Evolutionary conservation across 805 yeast genomes (phyloP).

Genomic region (Saccharomycopsis amapae): DNA sequence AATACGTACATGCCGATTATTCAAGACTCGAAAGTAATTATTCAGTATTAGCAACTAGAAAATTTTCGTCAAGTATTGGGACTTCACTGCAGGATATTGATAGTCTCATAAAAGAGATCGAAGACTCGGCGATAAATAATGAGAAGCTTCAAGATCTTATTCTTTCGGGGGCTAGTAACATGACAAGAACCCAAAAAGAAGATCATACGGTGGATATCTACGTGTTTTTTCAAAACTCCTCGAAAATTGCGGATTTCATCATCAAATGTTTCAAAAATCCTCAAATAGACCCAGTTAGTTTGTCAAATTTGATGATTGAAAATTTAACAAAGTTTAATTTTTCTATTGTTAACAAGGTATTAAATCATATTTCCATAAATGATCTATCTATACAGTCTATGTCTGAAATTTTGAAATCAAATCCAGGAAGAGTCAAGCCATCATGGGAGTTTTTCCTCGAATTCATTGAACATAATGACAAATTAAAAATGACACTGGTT

Average conservation of each 20-base stretch:
- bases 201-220: background rate
- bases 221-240: background rate
- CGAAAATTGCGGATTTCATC: background rate
- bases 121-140: too few species aligned
- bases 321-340: background rate
- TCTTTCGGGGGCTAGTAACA: too few species aligned
- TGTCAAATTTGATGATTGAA: background rate
- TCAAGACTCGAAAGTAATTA: too few species aligned
- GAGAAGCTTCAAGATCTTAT: too few species aligned
- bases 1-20: too few species aligned
- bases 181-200: too few species aligned
- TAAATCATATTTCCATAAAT: background rate
- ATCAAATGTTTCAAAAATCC: background rate
- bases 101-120: too few species aligned
- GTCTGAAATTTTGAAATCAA: constrained; percentile 27
- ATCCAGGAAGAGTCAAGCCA: constrained; percentile 32
- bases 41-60: too few species aligned
- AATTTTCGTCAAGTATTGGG: too few species aligned
- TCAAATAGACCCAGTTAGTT: background rate
- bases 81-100: too few species aligned
- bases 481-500: too few species aligned
- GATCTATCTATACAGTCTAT: constrained; percentile 17
- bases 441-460: constrained; percentile 28
- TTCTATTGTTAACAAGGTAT: background rate
- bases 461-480: constrained; percentile 4